Percentiles rank a stretch among this genome's conserved stretches.
Evolutionary conservation across 2,329 filamentous ascomycete genomes (phyloP).

Genomic region (Pseudocercospora ulei): DNA sequence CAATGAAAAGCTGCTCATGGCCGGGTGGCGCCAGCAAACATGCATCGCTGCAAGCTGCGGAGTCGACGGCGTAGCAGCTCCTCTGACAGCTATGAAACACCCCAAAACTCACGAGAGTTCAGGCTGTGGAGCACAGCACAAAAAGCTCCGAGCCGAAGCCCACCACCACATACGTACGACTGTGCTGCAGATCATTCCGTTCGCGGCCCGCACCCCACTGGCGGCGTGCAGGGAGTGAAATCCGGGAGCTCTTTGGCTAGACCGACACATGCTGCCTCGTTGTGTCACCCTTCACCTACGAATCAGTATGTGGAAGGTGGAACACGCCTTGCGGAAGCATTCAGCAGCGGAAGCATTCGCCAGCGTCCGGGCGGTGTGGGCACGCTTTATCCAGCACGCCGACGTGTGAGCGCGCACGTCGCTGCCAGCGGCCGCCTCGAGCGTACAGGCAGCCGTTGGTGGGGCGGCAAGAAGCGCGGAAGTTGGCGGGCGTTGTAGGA

Average conservation of each 20-base stretch:
- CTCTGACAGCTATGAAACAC: constrained; percentile 2
- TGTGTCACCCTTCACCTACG: constrained; percentile 9
- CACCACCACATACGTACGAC: not conserved
- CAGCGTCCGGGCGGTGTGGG: constrained; percentile 1
- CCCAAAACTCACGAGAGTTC: constrained; percentile 1
- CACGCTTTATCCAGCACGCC: constrained; percentile 2
- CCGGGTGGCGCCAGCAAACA: constrained; percentile 2
- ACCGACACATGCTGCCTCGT: constrained; percentile 1
- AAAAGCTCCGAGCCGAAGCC: constrained; percentile 5
- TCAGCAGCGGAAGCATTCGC: constrained; percentile 1
- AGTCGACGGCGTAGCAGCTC: not conserved
- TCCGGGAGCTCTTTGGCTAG: constrained; percentile 3
- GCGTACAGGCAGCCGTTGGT: not conserved
- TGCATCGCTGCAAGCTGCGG: not conserved
- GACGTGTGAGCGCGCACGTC: not conserved
- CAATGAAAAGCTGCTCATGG: no score
- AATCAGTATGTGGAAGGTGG: constrained; percentile 3
- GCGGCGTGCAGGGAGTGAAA: constrained; percentile 6
- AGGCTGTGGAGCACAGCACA: constrained; percentile 1
- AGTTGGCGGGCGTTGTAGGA: constrained; percentile 2
- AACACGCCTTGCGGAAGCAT: constrained; percentile 7
- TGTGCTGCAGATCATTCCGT: constrained; percentile 4
- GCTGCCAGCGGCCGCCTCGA: constrained; percentile 2
- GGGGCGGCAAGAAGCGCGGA: not conserved
- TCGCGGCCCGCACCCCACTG: constrained; percentile 7